These are phyloP conservation scores for Pseudomassariella vexata DNA, from an alignment of 2,329 filamentous ascomycete species.

Conservation along the genomic window DNA sequence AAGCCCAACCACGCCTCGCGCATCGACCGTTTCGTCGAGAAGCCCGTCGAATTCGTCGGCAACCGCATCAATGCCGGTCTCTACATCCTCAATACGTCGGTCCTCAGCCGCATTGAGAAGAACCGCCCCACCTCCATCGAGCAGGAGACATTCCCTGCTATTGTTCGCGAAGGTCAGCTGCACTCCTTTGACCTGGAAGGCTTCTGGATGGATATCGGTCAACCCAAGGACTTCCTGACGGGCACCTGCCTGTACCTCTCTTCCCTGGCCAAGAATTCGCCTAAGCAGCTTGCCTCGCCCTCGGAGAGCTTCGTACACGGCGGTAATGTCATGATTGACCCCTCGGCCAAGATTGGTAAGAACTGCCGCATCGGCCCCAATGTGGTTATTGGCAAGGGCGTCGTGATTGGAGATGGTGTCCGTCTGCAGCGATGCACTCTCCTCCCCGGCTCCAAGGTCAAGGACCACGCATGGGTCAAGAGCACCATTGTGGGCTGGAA, in stretches of 20 bases:
- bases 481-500: constrained; percentile 98
- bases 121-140: constrained; percentile 90
- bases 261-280: constrained; percentile 82
- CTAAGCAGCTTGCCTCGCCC: constrained; percentile 71
- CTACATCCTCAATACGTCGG: constrained; percentile 92
- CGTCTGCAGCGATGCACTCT: constrained; percentile 90
- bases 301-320: constrained; percentile 79
- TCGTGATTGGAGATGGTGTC: constrained; percentile 89
- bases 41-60: constrained; percentile 96
- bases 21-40: constrained; percentile 99
- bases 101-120: constrained; percentile 88
- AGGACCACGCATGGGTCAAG: constrained; percentile 99
- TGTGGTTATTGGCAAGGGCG: constrained; percentile 89
- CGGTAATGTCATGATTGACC: constrained; percentile 93
- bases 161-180: constrained; percentile 81
- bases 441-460: constrained; percentile 84
- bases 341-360: constrained; percentile 91
- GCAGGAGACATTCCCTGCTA: constrained; percentile 96
- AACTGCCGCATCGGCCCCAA: constrained; percentile 98
- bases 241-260: constrained; percentile 96
- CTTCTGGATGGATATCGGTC: constrained; percentile 99
- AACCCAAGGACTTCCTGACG: constrained; percentile 96
- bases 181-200: constrained; percentile 96
- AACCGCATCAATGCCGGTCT: constrained; percentile 99
- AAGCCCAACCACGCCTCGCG: constrained; percentile 84